Base-by-base conservation (phyloP, 768 basidiomycete genomes). In the Russula foetens region DNA sequence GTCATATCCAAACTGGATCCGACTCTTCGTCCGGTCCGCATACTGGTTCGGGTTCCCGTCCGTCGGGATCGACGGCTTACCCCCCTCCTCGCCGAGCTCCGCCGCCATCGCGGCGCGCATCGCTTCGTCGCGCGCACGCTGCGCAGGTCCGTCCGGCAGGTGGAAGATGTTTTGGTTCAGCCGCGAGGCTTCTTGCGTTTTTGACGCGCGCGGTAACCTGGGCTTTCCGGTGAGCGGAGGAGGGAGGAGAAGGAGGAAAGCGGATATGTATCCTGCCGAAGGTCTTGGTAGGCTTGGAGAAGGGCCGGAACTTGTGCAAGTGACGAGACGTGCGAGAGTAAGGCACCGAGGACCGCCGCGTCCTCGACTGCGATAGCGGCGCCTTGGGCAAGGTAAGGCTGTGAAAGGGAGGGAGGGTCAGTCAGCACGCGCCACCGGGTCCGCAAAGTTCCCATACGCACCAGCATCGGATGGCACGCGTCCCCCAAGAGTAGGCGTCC, bases 131-230 rank as follows among this genome's bases (percentile, higher is more conserved):
- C 84, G 75, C 47, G 70, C 71, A 44, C 73, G 69, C 60, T 85
- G 84, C 35, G 75, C 77, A 1, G 77, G 75, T 0, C 83, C 83
- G 56, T 85, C 84, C 0, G 73, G 72, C 0, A 83, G 69, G 66
- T 85, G 84, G 69, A 84, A 84, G 46, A 78, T 77, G 39, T 73
- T 62, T 61, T 81, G 79, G 66, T 84, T 84, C 33, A 78, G 63
- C 1, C 79, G 74, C 4, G 81, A 77, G 19, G 77, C 74, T 0
- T 67, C 67, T 63, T 86, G 84, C 1, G 80, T 81, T 15, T 67
- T 72, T 0, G 78, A 73, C 4, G 81, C 75, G 28, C 84, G 81
- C 6, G 71, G 64, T 35, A 78, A 75, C 1, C 65, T 66, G 21
- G 11, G 21, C 8, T 31, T 52, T 23, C 29, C 11, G 7, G 39